phyloP scores from a whole-genome alignment of 257 asterid genomes.

The Solanum neorickii region DNA sequence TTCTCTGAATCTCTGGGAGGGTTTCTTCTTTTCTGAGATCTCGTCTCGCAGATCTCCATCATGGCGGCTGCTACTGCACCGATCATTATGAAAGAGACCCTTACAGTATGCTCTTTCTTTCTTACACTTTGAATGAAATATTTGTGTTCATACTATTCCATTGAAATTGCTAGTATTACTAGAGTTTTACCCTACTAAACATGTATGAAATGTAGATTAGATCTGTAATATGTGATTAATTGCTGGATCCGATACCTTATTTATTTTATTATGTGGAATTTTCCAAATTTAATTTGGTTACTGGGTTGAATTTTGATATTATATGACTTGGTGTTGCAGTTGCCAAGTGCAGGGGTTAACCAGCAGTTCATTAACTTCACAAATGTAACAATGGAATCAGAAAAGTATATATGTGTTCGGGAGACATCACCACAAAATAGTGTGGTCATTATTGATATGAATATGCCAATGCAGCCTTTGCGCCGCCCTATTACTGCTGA shows the following conservation, averaged over 20 bases:
- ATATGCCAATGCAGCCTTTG: constrained; percentile 93
- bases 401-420: constrained; percentile 94
- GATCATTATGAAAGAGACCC: constrained; percentile 86
- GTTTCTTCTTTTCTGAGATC: constrained; percentile 31
- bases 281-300: neutral
- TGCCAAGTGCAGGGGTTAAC: constrained; percentile 92
- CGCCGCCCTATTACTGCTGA: constrained; percentile 99
- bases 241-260: constrained; percentile 24
- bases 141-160: neutral
- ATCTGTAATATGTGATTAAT: neutral
- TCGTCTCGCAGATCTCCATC: constrained; percentile 22
- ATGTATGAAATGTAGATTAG: neutral
- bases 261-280: neutral
- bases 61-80: constrained; percentile 99
- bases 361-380: constrained; percentile 87
- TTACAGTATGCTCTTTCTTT: neutral
- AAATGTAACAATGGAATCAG: constrained; percentile 97
- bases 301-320: constrained; percentile 4
- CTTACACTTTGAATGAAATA: neutral
- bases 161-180: neutral
- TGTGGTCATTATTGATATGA: constrained; percentile 91
- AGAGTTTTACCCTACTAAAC: neutral
- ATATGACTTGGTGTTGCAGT: constrained; percentile 48
- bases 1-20: constrained; percentile 12
- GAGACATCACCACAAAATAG: constrained; percentile 95